Evolutionary conservation across 1,284 basidiomycete genomes (phyloP).

Genomic region (Malassezia equina): DNA sequence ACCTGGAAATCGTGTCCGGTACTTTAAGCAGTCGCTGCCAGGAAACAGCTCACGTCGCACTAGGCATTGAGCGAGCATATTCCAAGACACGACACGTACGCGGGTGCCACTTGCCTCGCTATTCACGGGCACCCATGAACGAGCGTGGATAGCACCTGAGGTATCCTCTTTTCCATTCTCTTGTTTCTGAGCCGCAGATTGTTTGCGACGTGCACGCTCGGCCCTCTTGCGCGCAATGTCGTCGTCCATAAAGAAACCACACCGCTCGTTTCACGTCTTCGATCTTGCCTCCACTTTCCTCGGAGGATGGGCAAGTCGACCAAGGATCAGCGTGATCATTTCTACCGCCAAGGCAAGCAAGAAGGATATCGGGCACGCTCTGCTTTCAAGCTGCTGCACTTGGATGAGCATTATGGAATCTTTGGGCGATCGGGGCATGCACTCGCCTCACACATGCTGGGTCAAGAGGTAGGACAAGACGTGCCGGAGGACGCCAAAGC

Average conservation of each 20-base stretch:
- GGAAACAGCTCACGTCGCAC: slow-evolving; percentile 50
- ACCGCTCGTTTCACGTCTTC: no score
- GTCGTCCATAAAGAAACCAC: slow-evolving; percentile 2
- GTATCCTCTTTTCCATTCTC: not conserved
- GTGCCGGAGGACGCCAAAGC: not conserved
- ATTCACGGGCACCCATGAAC: slow-evolving; percentile 7
- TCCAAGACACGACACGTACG: slow-evolving; percentile 30
- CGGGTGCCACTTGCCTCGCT: not conserved
- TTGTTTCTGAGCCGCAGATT: not conserved
- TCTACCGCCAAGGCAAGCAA: slow-evolving; percentile 51
- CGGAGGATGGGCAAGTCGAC: slow-evolving; percentile 44
- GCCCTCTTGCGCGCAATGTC: slow-evolving; percentile 11
- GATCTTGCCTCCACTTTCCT: not conserved
- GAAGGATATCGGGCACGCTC: slow-evolving; percentile 54
- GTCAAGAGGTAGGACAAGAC: not conserved
- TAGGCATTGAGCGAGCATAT: slow-evolving; percentile 49
- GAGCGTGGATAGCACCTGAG: not conserved
- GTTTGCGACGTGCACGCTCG: slow-evolving; percentile 8
- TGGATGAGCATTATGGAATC: slow-evolving; percentile 54
- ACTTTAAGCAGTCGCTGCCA: slow-evolving; percentile 49
- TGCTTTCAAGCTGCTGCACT: slow-evolving; percentile 53
- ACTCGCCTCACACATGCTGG: not conserved
- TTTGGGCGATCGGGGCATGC: slow-evolving; percentile 43
- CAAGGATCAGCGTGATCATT: slow-evolving; percentile 53
- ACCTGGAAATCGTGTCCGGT: slow-evolving; percentile 39